phyloP scores from a whole-genome alignment of 2,329 filamentous ascomycete genomes.

The Xylaria multiplex region DNA sequence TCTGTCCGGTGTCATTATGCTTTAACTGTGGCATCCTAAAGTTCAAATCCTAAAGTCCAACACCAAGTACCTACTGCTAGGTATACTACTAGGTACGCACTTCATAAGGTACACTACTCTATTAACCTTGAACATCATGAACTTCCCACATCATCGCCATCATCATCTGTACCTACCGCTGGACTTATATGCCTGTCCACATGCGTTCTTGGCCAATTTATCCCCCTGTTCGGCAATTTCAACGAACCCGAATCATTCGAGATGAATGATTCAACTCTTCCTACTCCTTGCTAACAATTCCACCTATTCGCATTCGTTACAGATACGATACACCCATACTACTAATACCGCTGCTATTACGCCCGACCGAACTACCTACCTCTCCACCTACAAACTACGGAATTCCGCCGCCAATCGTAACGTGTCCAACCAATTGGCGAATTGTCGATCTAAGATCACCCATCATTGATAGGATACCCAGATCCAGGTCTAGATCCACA shows the following conservation, averaged over 20 bases:
- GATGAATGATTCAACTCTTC: not conserved
- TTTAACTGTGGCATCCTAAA: too few relatives aligned
- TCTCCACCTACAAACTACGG: not conserved
- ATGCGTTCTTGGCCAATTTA: constrained; percentile 6
- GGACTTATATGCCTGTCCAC: not conserved
- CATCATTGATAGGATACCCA: constrained; percentile 8
- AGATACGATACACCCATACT: too few relatives aligned
- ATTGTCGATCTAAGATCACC: constrained; percentile 19
- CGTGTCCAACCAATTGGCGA: not conserved
- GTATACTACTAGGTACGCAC: too few relatives aligned
- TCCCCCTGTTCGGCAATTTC: not conserved
- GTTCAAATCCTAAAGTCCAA: too few relatives aligned
- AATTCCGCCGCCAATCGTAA: constrained; percentile 2
- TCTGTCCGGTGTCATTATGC: too few relatives aligned
- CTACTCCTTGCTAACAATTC: not conserved
- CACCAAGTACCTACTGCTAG: too few relatives aligned
- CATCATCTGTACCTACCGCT: too few relatives aligned
- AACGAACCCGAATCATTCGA: constrained; percentile 1
- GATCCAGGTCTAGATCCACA: constrained; percentile 32
- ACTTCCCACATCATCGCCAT: too few relatives aligned
- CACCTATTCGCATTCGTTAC: not conserved
- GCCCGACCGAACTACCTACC: not conserved
- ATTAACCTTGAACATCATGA: too few relatives aligned
- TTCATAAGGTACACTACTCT: too few relatives aligned
- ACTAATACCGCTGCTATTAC: too few relatives aligned